phyloP scores from a whole-genome alignment of 176 grass and related monocot species.

The Saccharum spontaneum region DNA sequence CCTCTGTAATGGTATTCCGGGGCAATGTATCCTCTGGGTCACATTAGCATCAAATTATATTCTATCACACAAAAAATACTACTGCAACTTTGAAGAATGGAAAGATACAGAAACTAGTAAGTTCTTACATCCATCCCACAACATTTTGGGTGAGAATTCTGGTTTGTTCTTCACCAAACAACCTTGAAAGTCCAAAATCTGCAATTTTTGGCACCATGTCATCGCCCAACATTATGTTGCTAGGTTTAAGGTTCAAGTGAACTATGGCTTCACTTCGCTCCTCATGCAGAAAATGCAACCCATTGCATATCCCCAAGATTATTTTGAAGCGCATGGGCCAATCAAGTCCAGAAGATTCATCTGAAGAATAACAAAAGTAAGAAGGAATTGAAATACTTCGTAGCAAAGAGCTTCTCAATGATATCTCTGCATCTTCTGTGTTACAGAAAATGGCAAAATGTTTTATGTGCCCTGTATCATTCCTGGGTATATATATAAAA shows the following conservation, averaged over 20 bases:
- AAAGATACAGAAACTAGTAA: background rate
- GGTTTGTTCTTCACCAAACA: slow-evolving; percentile 34
- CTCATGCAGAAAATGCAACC: slow-evolving; percentile 31
- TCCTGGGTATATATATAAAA: background rate
- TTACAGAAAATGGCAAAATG: background rate
- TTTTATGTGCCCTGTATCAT: background rate
- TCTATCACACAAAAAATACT: background rate
- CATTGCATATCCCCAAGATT: slow-evolving; percentile 32
- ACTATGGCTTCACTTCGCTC: slow-evolving; percentile 7
- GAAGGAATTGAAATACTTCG: background rate
- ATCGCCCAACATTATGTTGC: slow-evolving; percentile 24
- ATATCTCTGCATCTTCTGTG: background rate
- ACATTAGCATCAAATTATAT: background rate
- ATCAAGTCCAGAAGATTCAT: slow-evolving; percentile 12
- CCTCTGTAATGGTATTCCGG: slow-evolving; percentile 37
- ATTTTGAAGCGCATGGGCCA: slow-evolving; percentile 34
- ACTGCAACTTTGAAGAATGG: background rate
- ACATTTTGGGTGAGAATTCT: slow-evolving; percentile 20
- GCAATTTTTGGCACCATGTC: slow-evolving; percentile 37
- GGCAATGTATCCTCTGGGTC: slow-evolving; percentile 33
- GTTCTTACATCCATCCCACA: slow-evolving; percentile 35
- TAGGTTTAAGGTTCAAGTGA: slow-evolving; percentile 40
- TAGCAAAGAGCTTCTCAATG: background rate
- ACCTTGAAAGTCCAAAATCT: slow-evolving; percentile 40
- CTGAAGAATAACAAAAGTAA: slow-evolving; percentile 1